Evolutionary conservation across 495 filamentous ascomycete genomes (phyloP).

Genomic region (Pseudomonodictys pantanalensis): DNA sequence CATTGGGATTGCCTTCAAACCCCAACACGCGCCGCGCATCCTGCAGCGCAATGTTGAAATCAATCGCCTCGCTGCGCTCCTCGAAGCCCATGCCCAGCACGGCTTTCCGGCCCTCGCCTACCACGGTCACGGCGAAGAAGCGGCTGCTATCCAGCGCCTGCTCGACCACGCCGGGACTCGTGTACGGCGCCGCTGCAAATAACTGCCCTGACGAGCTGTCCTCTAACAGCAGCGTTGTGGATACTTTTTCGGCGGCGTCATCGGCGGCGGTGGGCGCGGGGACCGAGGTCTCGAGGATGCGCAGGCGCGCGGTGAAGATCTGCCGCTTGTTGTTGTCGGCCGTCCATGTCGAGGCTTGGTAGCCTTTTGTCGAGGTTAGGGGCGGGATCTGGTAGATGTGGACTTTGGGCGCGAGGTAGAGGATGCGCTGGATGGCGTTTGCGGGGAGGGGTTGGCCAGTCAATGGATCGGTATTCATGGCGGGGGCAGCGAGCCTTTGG

Average conservation of each 20-base stretch:
- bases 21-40: constrained; percentile 62
- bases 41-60: constrained; percentile 76
- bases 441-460: constrained; percentile 55
- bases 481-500: no score
- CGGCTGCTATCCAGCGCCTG: constrained; percentile 69
- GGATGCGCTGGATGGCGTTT: constrained; percentile 74
- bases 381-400: constrained; percentile 82
- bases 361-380: constrained; percentile 64
- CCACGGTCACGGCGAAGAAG: constrained; percentile 79
- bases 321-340: constrained; percentile 59
- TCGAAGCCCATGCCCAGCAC: constrained; percentile 81
- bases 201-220: constrained; percentile 65
- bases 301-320: constrained; percentile 79
- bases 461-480: constrained; percentile 52
- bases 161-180: constrained; percentile 56
- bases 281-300: constrained; percentile 71
- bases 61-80: constrained; percentile 76
- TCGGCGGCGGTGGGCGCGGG: constrained; percentile 33
- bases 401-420: constrained; percentile 65
- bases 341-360: constrained; percentile 76
- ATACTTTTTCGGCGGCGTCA: constrained; percentile 51
- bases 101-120: constrained; percentile 67
- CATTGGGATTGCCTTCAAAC: constrained; percentile 30
- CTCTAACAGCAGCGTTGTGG: constrained; percentile 71
- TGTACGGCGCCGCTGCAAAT: constrained; percentile 79